phyloP scores from a whole-genome alignment of 108 stramenopile genomes.

The Conticribra weissflogii region DNA sequence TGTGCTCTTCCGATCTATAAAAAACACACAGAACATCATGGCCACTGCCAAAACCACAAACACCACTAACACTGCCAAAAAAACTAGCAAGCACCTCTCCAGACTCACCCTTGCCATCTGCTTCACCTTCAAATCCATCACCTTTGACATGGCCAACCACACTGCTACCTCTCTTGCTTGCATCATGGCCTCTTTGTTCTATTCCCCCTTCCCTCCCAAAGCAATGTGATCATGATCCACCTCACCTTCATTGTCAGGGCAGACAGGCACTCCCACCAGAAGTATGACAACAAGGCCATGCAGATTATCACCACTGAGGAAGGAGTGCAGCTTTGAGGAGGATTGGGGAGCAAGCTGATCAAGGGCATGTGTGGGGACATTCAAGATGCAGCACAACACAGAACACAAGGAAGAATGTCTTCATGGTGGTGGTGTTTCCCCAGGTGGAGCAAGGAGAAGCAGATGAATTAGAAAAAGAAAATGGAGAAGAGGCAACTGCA shows the following conservation, averaged over 20 bases:
- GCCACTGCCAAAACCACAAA: no score
- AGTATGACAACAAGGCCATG: slow-evolving; percentile 81
- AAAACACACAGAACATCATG: background rate
- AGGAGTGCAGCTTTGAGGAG: slow-evolving; percentile 75
- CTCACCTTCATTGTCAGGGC: slow-evolving; percentile 88
- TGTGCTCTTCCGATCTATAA: no score
- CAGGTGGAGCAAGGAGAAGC: slow-evolving; percentile 30
- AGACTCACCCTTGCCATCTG: slow-evolving; percentile 81
- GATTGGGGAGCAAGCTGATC: slow-evolving; percentile 84
- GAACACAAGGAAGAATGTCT: slow-evolving; percentile 90
- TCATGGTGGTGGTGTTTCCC: slow-evolving; percentile 90
- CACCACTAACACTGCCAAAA: background rate
- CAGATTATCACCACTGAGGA: slow-evolving; percentile 76
- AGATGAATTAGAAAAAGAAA: no score
- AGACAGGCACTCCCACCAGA: slow-evolving; percentile 84
- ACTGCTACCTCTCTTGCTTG: slow-evolving; percentile 50
- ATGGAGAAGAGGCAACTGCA: slow-evolving; percentile 11
- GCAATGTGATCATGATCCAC: slow-evolving; percentile 70
- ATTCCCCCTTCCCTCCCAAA: slow-evolving; percentile 59
- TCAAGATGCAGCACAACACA: slow-evolving; percentile 95
- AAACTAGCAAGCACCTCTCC: background rate
- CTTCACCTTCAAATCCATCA: slow-evolving; percentile 66
- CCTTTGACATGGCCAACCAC: slow-evolving; percentile 79
- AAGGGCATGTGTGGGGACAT: slow-evolving; percentile 80
- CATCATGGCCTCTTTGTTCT: slow-evolving; percentile 68